Conservation (phyloP, 2,329 filamentous ascomycete genomes). For the Hymenoscyphus fructigenus region DNA sequence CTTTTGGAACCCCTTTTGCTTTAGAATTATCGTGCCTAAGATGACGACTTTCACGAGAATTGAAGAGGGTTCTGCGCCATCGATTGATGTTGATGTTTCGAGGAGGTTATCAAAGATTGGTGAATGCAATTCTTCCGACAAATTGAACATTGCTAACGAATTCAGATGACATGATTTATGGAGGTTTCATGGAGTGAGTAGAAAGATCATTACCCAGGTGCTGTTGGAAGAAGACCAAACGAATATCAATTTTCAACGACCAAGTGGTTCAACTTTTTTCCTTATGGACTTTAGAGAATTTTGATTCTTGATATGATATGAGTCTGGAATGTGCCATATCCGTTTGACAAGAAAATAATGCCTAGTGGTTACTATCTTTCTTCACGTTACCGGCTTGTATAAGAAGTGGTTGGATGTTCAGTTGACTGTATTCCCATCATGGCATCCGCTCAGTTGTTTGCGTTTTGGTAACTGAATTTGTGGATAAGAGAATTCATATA, state of each 20-base stretch:
- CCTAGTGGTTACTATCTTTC: too few relatives aligned
- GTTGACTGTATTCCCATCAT: too few relatives aligned
- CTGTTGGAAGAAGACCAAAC: neutral
- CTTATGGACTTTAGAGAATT: too few relatives aligned
- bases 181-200: slow-evolving; percentile 77
- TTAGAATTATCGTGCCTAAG: neutral
- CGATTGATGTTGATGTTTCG: slow-evolving; percentile 63
- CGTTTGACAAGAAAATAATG: too few relatives aligned
- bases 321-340: too few relatives aligned
- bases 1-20: neutral
- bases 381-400: too few relatives aligned
- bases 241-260: neutral
- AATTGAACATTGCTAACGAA: slow-evolving; percentile 7
- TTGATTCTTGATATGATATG: too few relatives aligned
- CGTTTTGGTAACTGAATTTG: too few relatives aligned
- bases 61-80: slow-evolving; percentile 56
- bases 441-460: too few relatives aligned
- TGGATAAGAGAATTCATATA: too few relatives aligned
- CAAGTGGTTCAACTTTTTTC: too few relatives aligned
- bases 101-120: slow-evolving; percentile 68
- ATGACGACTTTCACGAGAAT: slow-evolving; percentile 77
- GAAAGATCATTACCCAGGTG: neutral
- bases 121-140: slow-evolving; percentile 14
- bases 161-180: slow-evolving; percentile 73
- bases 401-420: too few relatives aligned